These are phyloP conservation scores for Leccinum truebloodii DNA, from an alignment of 768 basidiomycete genomes.

Conservation along the genomic window DNA sequence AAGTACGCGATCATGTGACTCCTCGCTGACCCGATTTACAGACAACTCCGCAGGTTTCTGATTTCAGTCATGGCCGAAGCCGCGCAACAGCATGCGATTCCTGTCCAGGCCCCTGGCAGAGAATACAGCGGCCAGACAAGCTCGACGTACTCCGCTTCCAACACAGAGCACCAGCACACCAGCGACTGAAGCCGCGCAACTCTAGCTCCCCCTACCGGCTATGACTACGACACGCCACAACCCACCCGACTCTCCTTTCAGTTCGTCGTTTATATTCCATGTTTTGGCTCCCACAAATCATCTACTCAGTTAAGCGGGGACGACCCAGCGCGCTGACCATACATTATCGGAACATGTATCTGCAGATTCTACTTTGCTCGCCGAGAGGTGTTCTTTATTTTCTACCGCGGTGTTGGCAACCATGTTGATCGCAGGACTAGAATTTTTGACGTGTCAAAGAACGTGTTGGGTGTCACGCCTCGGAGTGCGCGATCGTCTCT, in stretches of 20 bases:
- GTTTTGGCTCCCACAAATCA: slow-evolving; percentile 86
- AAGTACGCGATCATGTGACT: no score
- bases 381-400: no score
- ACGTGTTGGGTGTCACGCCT: no score
- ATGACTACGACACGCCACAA: slow-evolving; percentile 12
- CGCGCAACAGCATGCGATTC: slow-evolving; percentile 86
- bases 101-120: slow-evolving; percentile 76
- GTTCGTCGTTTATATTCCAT: slow-evolving; percentile 73
- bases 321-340: slow-evolving; percentile 68
- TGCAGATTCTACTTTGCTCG: slow-evolving; percentile 41
- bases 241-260: slow-evolving; percentile 39
- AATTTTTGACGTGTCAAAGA: no score
- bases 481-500: no score
- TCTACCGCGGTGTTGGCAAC: neutral
- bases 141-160: slow-evolving; percentile 2
- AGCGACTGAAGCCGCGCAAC: no score
- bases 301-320: slow-evolving; percentile 69
- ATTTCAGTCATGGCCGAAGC: no score
- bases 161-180: slow-evolving; percentile 7
- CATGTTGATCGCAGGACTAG: no score
- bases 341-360: slow-evolving; percentile 73
- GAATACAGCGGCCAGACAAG: slow-evolving; percentile 32
- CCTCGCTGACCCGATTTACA: no score
- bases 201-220: slow-evolving; percentile 17
- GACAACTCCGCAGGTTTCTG: no score